Percentiles rank a stretch among this genome's conserved stretches.
These are phyloP conservation scores for Spathaspora passalidarum DNA, from an alignment of 805 yeast species.

Conservation along the genomic window DNA sequence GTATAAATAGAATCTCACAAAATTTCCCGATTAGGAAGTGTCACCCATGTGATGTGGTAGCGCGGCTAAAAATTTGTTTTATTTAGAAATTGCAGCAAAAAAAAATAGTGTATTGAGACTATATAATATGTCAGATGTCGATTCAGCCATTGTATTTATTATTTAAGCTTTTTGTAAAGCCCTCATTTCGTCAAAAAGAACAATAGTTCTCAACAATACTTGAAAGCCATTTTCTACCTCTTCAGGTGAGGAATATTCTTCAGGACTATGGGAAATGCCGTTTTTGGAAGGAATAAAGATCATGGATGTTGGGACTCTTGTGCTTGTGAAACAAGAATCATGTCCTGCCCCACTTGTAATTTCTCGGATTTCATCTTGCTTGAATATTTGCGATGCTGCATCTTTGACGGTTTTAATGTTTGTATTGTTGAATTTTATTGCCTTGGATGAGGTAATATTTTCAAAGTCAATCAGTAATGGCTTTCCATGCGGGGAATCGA, in stretches of 20 bases:
- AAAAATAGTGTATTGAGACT: no score
- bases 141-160: no score
- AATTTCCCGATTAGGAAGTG: background rate
- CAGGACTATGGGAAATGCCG: conserved; percentile 66
- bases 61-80: background rate
- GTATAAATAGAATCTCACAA: background rate
- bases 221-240: conserved; percentile 59
- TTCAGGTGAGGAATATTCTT: conserved; percentile 63
- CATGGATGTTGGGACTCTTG: conserved; percentile 67
- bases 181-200: conserved; percentile 27
- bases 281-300: conserved; percentile 67
- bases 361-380: conserved; percentile 38
- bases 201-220: conserved; percentile 48
- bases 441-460: conserved; percentile 48
- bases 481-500: conserved; percentile 17
- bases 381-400: conserved; percentile 50
- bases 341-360: conserved; percentile 74
- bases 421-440: conserved; percentile 53
- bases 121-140: no score
- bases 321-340: conserved; percentile 61
- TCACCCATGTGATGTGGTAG: background rate
- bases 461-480: conserved; percentile 39
- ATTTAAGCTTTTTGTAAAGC: background rate
- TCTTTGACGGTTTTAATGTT: conserved; percentile 51
- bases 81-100: background rate